These are phyloP conservation scores for Bombardia bombarda DNA, from an alignment of 495 filamentous ascomycete species.

Conservation along the genomic window DNA sequence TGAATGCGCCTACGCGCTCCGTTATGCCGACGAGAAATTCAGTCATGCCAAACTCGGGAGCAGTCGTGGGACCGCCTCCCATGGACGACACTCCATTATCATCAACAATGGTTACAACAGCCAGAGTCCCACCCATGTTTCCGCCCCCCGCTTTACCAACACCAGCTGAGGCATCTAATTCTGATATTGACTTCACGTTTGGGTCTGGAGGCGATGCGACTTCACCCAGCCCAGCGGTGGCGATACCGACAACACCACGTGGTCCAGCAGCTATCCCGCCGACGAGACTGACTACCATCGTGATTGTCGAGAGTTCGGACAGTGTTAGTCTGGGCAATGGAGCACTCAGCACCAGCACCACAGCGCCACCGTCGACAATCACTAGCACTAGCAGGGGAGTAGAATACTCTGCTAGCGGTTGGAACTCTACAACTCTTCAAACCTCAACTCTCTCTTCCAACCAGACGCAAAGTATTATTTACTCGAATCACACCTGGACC, in stretches of 20 bases:
- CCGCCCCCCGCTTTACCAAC: too few relatives aligned
- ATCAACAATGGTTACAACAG: neutral
- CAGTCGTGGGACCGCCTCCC: constrained; percentile 10
- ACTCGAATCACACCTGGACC: neutral
- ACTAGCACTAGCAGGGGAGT: neutral
- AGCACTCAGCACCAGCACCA: neutral
- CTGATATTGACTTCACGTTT: neutral
- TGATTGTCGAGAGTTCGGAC: neutral
- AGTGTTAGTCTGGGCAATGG: neutral
- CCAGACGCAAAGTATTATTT: constrained; percentile 4
- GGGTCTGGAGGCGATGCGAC: neutral
- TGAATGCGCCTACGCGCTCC: constrained; percentile 9
- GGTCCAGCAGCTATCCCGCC: constrained; percentile 5
- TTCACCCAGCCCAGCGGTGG: neutral
- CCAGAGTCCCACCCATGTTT: neutral
- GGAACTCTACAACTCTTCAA: constrained; percentile 1
- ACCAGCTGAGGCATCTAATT: too few relatives aligned
- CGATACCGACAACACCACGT: neutral
- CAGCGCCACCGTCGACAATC: neutral
- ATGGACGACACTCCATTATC: neutral
- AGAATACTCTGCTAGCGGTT: too few relatives aligned
- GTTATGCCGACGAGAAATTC: constrained; percentile 8
- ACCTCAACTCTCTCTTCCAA: constrained; percentile 5
- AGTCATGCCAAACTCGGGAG: constrained; percentile 4
- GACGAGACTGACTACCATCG: neutral